These are phyloP conservation scores for Trichophyton verrucosum DNA, from an alignment of 2,329 filamentous ascomycete genomes.

Conservation along the genomic window DNA sequence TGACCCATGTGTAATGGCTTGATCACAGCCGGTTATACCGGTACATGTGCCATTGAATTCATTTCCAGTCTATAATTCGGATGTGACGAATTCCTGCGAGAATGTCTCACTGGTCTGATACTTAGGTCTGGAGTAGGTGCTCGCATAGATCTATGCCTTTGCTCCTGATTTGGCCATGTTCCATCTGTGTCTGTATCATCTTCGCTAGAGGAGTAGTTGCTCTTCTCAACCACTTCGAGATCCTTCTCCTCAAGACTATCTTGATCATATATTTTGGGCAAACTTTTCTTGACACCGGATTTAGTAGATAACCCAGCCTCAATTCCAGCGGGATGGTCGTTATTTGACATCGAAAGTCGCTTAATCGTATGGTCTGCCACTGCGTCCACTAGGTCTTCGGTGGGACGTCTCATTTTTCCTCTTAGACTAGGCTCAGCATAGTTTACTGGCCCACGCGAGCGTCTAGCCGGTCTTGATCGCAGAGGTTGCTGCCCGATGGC, in stretches of 20 bases:
- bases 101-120: neutral
- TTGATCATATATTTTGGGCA: neutral
- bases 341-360: neutral
- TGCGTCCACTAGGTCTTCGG: conserved; percentile 62
- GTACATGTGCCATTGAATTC: neutral
- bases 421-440: conserved; percentile 72
- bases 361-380: conserved; percentile 34
- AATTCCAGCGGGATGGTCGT: neutral
- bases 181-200: neutral
- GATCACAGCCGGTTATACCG: neutral
- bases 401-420: conserved; percentile 72
- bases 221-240: neutral
- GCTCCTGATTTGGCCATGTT: neutral
- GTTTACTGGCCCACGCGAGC: conserved; percentile 57
- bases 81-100: neutral
- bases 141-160: neutral
- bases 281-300: neutral
- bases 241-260: neutral
- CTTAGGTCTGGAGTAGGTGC: neutral
- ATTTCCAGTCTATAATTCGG: neutral
- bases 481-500: neutral
- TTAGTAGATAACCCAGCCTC: neutral
- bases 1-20: neutral
- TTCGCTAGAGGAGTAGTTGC: neutral
- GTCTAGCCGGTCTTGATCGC: conserved; percentile 27